Evolutionary conservation across 208 protist species (phyloP), one percentile per base, ranked within the genome.

Genomic region (Acanthamoeba castellanii): DNA sequence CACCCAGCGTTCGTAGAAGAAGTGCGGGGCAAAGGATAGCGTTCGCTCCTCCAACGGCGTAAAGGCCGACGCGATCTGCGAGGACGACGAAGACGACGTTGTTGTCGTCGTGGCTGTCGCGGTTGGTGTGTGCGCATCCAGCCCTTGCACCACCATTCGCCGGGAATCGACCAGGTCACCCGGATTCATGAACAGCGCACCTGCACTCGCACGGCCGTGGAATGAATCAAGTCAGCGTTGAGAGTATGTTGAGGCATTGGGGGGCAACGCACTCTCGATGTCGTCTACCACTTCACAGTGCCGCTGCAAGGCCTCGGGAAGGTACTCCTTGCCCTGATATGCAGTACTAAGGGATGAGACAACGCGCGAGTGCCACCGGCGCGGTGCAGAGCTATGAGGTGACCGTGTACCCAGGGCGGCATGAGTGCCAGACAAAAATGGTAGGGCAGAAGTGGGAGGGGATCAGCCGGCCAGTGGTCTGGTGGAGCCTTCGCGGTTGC

Each of bases 401-500:
- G 34, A 70, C 42, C 13, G 14, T 61, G 47, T 25, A 89, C 87
- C 87, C 87, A 92, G 13, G 61, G 20, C 8, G 87, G 87, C 87
- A 92, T 72, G n/a, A 92, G 42, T 0, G 87, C 87, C 27, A 92
- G n/a, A 20, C 59, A 72, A 20, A 92, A 92, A 27, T 78, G 87
- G n/a, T 92, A 57, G 8, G 87, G 87, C 27, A n/a, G 64, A n/a
- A 92, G 47, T 7, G 87, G 87, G 6, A 78, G 55, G 25, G 61
- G 14, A 8, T 16, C 81, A n/a, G 7, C 47, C 22, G 55, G 42
- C 57, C 27, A 25, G 32, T 37, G 20, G 8, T 76, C 16, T 11
- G 20, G 11, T 2, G 11, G 66, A 5, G 3, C 9, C 30, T 14
- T 22, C 66, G 13, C 25, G 66, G n/a, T 85, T 85, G 32, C 78